Conservation (phyloP, 225 moss, liverwort and hornwort genomes). For the Takakia lepidozioides region DNA sequence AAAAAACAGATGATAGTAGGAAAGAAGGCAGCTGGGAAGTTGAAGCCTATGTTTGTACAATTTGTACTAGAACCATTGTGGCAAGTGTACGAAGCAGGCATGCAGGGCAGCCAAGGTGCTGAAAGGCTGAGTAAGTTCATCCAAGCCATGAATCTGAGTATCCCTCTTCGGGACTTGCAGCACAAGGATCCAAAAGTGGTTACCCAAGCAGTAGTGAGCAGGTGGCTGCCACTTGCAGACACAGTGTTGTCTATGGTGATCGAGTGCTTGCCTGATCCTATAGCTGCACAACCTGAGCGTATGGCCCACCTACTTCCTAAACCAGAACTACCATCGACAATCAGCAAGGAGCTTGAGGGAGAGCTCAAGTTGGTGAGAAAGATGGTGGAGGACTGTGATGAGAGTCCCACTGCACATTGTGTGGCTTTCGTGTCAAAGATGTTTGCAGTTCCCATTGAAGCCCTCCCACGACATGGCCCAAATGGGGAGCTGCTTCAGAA, state of each 20-base stretch:
- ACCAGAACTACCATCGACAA: slow-evolving; percentile 30
- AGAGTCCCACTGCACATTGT: slow-evolving; percentile 55
- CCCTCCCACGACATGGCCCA: slow-evolving; percentile 65
- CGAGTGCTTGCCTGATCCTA: slow-evolving; percentile 83
- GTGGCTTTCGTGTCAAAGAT: slow-evolving; percentile 94
- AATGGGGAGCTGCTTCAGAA: slow-evolving; percentile 44
- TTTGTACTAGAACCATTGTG: slow-evolving; percentile 89
- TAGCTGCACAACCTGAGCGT: slow-evolving; percentile 70
- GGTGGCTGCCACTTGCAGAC: slow-evolving; percentile 83
- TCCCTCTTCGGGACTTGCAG: slow-evolving; percentile 69
- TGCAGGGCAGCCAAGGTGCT: slow-evolving; percentile 66
- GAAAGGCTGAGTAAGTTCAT: slow-evolving; percentile 83
- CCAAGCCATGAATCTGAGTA: slow-evolving; percentile 72
- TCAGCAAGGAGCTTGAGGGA: slow-evolving; percentile 20
- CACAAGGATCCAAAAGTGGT: slow-evolving; percentile 91
- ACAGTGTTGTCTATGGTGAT: slow-evolving; percentile 80
- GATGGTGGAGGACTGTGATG: slow-evolving; percentile 68
- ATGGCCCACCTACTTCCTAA: slow-evolving; percentile 71
- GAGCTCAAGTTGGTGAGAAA: slow-evolving; percentile 52
- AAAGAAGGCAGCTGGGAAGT: slow-evolving; percentile 83
- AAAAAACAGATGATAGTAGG: slow-evolving; percentile 80
- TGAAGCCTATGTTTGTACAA: slow-evolving; percentile 98
- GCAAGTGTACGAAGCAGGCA: slow-evolving; percentile 87
- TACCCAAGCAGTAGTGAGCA: slow-evolving; percentile 75
- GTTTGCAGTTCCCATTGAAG: slow-evolving; percentile 83